These are phyloP conservation scores for Eucalyptus paniculata DNA, from an alignment of 345 rosid genomes.

Conservation along the genomic window DNA sequence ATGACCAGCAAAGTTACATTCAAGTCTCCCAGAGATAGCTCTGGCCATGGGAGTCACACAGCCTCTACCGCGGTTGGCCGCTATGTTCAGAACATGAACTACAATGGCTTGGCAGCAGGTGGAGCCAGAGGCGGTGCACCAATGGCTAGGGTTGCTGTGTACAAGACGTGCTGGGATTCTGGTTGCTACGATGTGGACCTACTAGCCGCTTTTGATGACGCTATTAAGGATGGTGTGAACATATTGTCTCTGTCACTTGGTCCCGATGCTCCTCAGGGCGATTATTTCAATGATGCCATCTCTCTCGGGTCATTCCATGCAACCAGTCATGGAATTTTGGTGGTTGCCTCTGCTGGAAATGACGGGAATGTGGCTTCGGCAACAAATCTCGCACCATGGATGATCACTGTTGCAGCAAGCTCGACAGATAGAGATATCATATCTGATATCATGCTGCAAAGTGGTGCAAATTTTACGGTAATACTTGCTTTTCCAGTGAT, in stretches of 20 bases:
- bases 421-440: conserved; percentile 36
- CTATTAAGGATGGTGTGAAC: conserved; percentile 40
- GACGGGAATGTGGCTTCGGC: conserved; percentile 32
- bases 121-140: conserved; percentile 56
- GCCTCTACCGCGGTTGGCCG: conserved; percentile 52
- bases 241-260: conserved; percentile 46
- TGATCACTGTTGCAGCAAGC: conserved; percentile 42
- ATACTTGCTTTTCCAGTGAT: neutral
- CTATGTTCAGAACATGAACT: conserved; percentile 27
- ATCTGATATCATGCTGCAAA: conserved; percentile 22
- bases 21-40: conserved; percentile 40
- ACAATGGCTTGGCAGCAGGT: conserved; percentile 32
- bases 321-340: conserved; percentile 29
- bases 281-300: conserved; percentile 44
- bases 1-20: conserved; percentile 7
- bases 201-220: conserved; percentile 45
- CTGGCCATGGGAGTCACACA: conserved; percentile 51
- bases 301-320: conserved; percentile 53
- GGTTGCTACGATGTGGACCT: conserved; percentile 47
- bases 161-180: conserved; percentile 43
- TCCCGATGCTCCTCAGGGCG: conserved; percentile 38
- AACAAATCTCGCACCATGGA: conserved; percentile 53
- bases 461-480: conserved; percentile 25
- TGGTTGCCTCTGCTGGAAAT: conserved; percentile 45
- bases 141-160: conserved; percentile 41